A percentile compares a stretch with the other conserved stretches of the same genome.
These are phyloP conservation scores for Thermochaetoides thermophila DNA, from an alignment of 495 filamentous ascomycete species.

Conservation along the genomic window DNA sequence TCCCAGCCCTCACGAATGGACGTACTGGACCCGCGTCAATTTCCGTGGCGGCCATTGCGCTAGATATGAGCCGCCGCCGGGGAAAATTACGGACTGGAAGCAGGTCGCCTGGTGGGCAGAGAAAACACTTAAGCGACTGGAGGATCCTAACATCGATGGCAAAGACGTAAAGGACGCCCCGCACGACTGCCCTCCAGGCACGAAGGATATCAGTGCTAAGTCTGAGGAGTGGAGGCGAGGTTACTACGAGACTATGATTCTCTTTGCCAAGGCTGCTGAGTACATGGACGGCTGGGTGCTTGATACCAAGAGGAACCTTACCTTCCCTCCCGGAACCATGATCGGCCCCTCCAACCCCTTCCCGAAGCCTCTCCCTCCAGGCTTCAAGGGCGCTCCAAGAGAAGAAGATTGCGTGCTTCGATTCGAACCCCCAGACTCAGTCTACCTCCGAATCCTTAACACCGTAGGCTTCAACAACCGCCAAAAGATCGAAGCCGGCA, in stretches of 20 bases:
- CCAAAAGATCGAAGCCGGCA: slow-evolving; percentile 62
- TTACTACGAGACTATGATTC: slow-evolving; percentile 69
- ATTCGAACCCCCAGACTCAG: slow-evolving; percentile 47
- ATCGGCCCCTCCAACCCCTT: slow-evolving; percentile 71
- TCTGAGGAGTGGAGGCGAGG: slow-evolving; percentile 68
- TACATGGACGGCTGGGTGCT: slow-evolving; percentile 61
- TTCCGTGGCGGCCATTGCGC: slow-evolving; percentile 44
- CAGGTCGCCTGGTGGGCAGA: slow-evolving; percentile 38
- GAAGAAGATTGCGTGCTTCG: slow-evolving; percentile 58
- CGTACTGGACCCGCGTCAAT: slow-evolving; percentile 41
- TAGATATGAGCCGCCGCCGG: slow-evolving; percentile 37
- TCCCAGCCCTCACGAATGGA: slow-evolving; percentile 65
- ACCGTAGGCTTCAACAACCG: slow-evolving; percentile 57
- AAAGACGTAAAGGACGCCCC: slow-evolving; percentile 37
- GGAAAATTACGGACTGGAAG: slow-evolving; percentile 47
- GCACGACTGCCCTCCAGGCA: slow-evolving; percentile 13
- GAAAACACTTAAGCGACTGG: slow-evolving; percentile 42
- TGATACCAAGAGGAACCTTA: slow-evolving; percentile 47
- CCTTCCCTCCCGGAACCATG: slow-evolving; percentile 54
- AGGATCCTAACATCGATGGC: slow-evolving; percentile 53
- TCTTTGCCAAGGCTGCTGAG: slow-evolving; percentile 59
- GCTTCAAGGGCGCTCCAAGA: slow-evolving; percentile 38
- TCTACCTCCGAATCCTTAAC: slow-evolving; percentile 65
- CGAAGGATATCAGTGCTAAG: slow-evolving; percentile 54
- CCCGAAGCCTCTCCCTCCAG: slow-evolving; percentile 53